Base-by-base conservation (phyloP, 2,329 filamentous ascomycete genomes). In the Venturia oleaginea region DNA sequence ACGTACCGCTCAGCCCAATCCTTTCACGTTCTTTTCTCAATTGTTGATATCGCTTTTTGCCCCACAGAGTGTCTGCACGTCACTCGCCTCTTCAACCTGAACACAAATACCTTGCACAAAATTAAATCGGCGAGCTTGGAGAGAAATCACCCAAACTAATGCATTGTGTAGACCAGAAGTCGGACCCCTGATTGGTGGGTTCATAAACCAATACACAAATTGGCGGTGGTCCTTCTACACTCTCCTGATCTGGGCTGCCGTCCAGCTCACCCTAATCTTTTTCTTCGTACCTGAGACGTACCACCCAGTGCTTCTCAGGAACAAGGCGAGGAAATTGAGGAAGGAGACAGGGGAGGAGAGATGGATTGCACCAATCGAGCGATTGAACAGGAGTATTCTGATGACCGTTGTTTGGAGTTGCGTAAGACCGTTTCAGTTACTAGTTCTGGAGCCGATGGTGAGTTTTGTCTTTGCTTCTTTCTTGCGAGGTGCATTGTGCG, bases 151-250 rank as follows among this genome's bases (percentile, higher is more conserved):
- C 27, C 51, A n/a, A 34, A 15, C 30, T 34, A 57, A 57, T 22
- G 30, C 15, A 7, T 37, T 60, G 59, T 40, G n/a, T 60, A 75
- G 83, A 1, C 83, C 84, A 6, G 81, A 84, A 65, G 63, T 86
- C 11, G 84, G 83, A 0, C 83, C 84, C 10, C 71, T 86, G 62
- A 73, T 89, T 22, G 91, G 90, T 10, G 91, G 91, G 8, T 92
- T 95, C 74, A 91, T 96, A 73, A 93, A 93, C 73, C 84, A 88
- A 69, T 85, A 87, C 69, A 82, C 81, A 3, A 77, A 79, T 64
- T 96, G 91, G 83, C 80, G 89, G 62, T 94, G 90, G 90, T 89
- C 87, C 0, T 92, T 94, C 75, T 96, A 92, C 72, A 82, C 92
- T 4, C 79, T 96, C 66, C 76, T 96, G 61, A 95, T 96, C 61